Evolutionary conservation across 2,329 filamentous ascomycete genomes (phyloP), one percentile per base, ranked within the genome.

Genomic region (Penicillium crustosum): DNA sequence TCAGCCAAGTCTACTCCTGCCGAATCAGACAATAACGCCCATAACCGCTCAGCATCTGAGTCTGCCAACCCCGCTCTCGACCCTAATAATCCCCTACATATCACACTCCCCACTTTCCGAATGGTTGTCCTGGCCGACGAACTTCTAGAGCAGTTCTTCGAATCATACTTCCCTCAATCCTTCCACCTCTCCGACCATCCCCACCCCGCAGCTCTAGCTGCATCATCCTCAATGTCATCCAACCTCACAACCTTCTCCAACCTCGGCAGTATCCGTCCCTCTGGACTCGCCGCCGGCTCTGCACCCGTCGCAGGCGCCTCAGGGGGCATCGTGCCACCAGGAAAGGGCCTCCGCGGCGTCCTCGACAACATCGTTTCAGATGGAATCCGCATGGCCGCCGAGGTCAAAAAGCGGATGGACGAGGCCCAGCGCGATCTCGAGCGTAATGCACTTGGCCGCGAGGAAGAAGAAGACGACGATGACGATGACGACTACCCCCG

Each of bases 101-200:
- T 99, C 70, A 97, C 94, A 0, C 83, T 99, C 1, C 94, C 94
- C 1, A 99, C 94, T 0, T 99, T 99, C 83, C 89, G 94, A 64
- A 99, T 99, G 94, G 92, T 99, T 4, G 90, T 99, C 10, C 85
- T 99, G 8, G 94, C 94, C 43, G 94, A 99, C 70, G 94, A 99
- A 74, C 83, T 95, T 0, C 85, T 99, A 6, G 93, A 99, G 70
- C 90, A 95, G 66, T 99, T 99, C 77, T 99, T 99, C 73, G 94
- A 99, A 77, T 90, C 91, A 0, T 95, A 92, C 41, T 97, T 97
- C 77, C 91, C 93, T 0, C 87, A 90, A 51, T 96, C 92, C 1
- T 95, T 99, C 83, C 91, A 90, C 68, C 87, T 97, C 47, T 87
- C 90, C 25, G 89, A 95, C 59, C 78, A 78, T 29, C 79, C 82